Conservation (phyloP, 768 basidiomycete species). For the Collybia sordida region DNA sequence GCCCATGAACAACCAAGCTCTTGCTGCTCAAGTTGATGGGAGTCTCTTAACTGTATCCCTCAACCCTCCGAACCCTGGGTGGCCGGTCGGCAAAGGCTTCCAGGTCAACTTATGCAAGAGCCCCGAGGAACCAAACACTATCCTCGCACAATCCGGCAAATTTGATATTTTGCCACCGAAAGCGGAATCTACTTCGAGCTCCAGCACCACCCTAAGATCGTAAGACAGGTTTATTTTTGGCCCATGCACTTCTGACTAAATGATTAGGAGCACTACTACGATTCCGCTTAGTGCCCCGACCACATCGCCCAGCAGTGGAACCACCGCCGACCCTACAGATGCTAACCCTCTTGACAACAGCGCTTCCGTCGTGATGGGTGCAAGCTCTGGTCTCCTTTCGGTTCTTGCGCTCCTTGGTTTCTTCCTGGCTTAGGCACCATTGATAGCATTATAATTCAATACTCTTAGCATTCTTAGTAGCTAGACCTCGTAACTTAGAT, state of each 20-base stretch:
- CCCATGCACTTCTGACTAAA: slow-evolving; percentile 1
- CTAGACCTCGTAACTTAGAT: neutral
- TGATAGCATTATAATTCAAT: too few species aligned
- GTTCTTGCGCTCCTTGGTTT: slow-evolving; percentile 22
- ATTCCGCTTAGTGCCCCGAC: slow-evolving; percentile 7
- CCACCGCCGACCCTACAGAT: slow-evolving; percentile 14
- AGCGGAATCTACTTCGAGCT: slow-evolving; percentile 12
- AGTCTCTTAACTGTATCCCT: slow-evolving; percentile 36
- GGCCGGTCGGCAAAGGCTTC: slow-evolving; percentile 62
- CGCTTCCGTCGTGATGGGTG: slow-evolving; percentile 13
- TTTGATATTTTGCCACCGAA: slow-evolving; percentile 45
- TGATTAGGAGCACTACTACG: slow-evolving; percentile 4
- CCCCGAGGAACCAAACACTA: slow-evolving; percentile 40
- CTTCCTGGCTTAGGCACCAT: slow-evolving; percentile 10
- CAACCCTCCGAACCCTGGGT: slow-evolving; percentile 61
- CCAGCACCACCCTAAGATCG: slow-evolving; percentile 17
- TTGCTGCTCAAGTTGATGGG: slow-evolving; percentile 57
- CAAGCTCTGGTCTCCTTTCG: slow-evolving; percentile 25
- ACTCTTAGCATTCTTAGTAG: neutral
- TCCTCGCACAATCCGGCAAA: slow-evolving; percentile 70
- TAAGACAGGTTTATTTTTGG: slow-evolving; percentile 13
- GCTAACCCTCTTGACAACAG: slow-evolving; percentile 18
- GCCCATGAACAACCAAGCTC: slow-evolving; percentile 41
- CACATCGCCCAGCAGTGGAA: slow-evolving; percentile 11
- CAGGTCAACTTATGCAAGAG: slow-evolving; percentile 71